Percentiles rank a stretch among this genome's conserved stretches.
Conservation (phyloP, 176 grass and related monocot genomes). For the Triticum turgidum region DNA sequence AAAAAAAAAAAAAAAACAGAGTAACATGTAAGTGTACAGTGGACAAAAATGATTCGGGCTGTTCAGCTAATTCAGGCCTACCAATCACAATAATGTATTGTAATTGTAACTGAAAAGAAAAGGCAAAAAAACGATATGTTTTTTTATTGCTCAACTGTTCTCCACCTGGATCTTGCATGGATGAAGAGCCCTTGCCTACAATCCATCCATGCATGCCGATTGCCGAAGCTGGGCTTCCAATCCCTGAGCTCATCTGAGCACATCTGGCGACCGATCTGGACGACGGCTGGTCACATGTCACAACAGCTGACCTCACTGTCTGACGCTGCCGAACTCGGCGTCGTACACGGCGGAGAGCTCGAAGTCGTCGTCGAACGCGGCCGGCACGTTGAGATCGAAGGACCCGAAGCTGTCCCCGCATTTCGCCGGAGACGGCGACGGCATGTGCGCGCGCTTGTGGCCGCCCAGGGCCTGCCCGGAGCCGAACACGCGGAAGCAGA, state of each 20-base stretch:
- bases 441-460: slow-evolving; percentile 76
- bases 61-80: slow-evolving; percentile 31
- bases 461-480: slow-evolving; percentile 93
- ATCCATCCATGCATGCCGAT: background rate
- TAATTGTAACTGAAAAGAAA: background rate
- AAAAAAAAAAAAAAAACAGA: no score
- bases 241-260: background rate
- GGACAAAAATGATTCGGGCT: slow-evolving; percentile 21
- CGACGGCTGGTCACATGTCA: background rate
- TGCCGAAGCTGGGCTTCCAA: background rate
- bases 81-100: background rate
- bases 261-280: background rate
- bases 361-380: slow-evolving; percentile 69
- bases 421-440: slow-evolving; percentile 17
- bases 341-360: slow-evolving; percentile 91
- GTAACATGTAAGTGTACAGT: slow-evolving; percentile 24
- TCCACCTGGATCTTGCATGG: slow-evolving; percentile 31
- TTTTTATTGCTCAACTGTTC: slow-evolving; percentile 18
- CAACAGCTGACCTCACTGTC: slow-evolving; percentile 24
- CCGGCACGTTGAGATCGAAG: slow-evolving; percentile 86
- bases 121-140: background rate
- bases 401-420: slow-evolving; percentile 43
- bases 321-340: slow-evolving; percentile 47
- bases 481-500: slow-evolving; percentile 76
- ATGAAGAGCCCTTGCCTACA: background rate